Evolutionary conservation across 805 yeast genomes (phyloP).

Genomic region (Hyphopichia homilentoma): DNA sequence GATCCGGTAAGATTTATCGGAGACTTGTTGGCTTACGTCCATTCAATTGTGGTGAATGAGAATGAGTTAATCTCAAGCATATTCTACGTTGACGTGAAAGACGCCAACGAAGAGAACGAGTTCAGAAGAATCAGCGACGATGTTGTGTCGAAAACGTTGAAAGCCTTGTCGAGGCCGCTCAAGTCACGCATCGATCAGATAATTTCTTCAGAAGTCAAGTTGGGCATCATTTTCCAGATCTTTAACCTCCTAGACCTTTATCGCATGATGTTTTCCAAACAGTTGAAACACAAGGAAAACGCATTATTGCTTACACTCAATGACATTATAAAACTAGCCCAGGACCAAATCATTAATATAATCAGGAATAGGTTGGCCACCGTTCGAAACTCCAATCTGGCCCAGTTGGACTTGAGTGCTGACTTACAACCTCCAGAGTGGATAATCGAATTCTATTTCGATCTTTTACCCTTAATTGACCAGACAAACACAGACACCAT

Average conservation of each 20-base stretch:
- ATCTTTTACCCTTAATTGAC: slow-evolving; percentile 56
- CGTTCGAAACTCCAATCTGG: slow-evolving; percentile 32
- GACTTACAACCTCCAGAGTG: slow-evolving; percentile 84
- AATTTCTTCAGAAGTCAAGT: slow-evolving; percentile 58
- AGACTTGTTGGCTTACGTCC: slow-evolving; percentile 84
- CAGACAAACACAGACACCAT: slow-evolving; percentile 32
- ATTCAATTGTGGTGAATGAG: slow-evolving; percentile 83
- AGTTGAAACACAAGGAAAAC: slow-evolving; percentile 17
- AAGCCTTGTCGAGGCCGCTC: slow-evolving; percentile 55
- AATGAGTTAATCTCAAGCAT: slow-evolving; percentile 67
- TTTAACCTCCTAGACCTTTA: slow-evolving; percentile 66
- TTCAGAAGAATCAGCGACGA: slow-evolving; percentile 26
- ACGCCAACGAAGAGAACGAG: slow-evolving; percentile 20
- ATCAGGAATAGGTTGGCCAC: slow-evolving; percentile 28
- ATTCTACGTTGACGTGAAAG: slow-evolving; percentile 30
- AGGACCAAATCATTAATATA: slow-evolving; percentile 22
- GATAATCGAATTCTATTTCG: slow-evolving; percentile 63
- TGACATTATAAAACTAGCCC: slow-evolving; percentile 21
- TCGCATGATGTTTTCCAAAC: slow-evolving; percentile 59
- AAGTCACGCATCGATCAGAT: slow-evolving; percentile 66
- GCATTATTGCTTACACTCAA: slow-evolving; percentile 20
- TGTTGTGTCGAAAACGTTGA: slow-evolving; percentile 48
- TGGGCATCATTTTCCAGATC: slow-evolving; percentile 54
- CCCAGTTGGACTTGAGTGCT: slow-evolving; percentile 38
- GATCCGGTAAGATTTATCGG: slow-evolving; percentile 84